A percentile compares a stretch with the other conserved stretches of the same genome.
Conservation (phyloP, 1,284 basidiomycete genomes). For the Ustilago sp. region DNA sequence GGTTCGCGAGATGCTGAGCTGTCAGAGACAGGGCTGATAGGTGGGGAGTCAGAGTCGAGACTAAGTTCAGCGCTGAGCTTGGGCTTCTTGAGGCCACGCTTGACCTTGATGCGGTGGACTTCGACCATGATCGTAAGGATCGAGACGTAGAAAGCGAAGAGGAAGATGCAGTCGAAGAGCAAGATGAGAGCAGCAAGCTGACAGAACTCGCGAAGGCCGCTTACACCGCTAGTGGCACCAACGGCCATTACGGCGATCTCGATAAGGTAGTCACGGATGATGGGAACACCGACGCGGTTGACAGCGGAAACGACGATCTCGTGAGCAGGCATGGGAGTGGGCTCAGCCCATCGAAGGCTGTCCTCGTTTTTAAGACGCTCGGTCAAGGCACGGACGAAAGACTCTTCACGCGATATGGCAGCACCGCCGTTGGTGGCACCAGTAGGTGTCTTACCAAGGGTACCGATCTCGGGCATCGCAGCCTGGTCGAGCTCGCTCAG, state of each 20-base stretch:
- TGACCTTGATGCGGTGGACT: slow-evolving; percentile 75
- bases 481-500: slow-evolving; percentile 46
- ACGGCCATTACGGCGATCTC: slow-evolving; percentile 89
- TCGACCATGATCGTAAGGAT: slow-evolving; percentile 95
- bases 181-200: slow-evolving; percentile 89
- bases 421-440: slow-evolving; percentile 26
- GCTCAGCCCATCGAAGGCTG: slow-evolving; percentile 72
- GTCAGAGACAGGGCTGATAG: slow-evolving; percentile 53
- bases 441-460: slow-evolving; percentile 36
- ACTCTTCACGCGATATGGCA: slow-evolving; percentile 57
- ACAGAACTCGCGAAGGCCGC: slow-evolving; percentile 93
- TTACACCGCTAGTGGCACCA: slow-evolving; percentile 87
- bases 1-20: slow-evolving; percentile 44
- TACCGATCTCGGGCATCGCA: slow-evolving; percentile 40
- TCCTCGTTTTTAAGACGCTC: slow-evolving; percentile 66
- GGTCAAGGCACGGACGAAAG: slow-evolving; percentile 69
- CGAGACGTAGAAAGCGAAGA: slow-evolving; percentile 90
- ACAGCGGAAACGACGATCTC: slow-evolving; percentile 88
- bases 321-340: slow-evolving; percentile 76
- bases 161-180: slow-evolving; percentile 85
- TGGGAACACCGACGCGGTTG: slow-evolving; percentile 80
- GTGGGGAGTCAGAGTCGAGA: slow-evolving; percentile 60
- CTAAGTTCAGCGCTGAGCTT: slow-evolving; percentile 61
- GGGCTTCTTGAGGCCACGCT: slow-evolving; percentile 71
- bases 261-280: slow-evolving; percentile 91